Evolutionary conservation across 2,329 filamentous ascomycete genomes (phyloP), one percentile per base, ranked within the genome.

Genomic region (Tothia fuscella): DNA sequence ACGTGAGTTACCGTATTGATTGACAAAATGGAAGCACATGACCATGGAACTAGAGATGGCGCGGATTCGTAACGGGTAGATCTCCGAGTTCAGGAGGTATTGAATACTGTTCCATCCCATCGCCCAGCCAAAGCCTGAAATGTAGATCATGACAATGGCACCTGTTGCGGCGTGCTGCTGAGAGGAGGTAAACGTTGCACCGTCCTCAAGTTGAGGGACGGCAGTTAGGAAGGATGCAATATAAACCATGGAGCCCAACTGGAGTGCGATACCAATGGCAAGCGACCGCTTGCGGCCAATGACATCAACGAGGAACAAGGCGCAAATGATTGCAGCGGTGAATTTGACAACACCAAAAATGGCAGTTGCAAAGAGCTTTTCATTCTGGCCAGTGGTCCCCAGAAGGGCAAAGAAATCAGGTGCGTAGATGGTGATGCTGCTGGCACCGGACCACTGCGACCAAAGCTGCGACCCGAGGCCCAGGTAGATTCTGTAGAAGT

Each of bases 261-360:
- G 68, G 5, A 66, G 56, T 29, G 49, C 56, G 28, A 71, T 69
- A 6, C 69, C 69, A 14, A 60, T 59, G 32, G 61, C 56, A 5
- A 73, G 58, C 1, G 67, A 59, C 12, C 67, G 59, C 60, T 86
- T 86, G 45, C 82, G 78, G 5, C 82, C 82, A 48, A 88, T 78
- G 42, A 82, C 76, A 50, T 88, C 82, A 48, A 88, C 81, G 6
- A 88, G 70, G 70, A 88, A 85, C 40, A 88, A 68, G 0, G 82
- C 81, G 55, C 82, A 88, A 30, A 74, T 49, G 26, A 87, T 55
- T 13, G 80, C 74, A 0, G 78, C 71, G 5, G 74, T 55, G 42
- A 88, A 72, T 54, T 88, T 88, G 50, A 86, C 68, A 39, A 86
- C 72, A 32, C 82, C 82, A 41, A 87, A 86, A 39, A 89, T 74